Conservation (phyloP, 352 stramenopile genomes). For the Peronospora destructor region DNA sequence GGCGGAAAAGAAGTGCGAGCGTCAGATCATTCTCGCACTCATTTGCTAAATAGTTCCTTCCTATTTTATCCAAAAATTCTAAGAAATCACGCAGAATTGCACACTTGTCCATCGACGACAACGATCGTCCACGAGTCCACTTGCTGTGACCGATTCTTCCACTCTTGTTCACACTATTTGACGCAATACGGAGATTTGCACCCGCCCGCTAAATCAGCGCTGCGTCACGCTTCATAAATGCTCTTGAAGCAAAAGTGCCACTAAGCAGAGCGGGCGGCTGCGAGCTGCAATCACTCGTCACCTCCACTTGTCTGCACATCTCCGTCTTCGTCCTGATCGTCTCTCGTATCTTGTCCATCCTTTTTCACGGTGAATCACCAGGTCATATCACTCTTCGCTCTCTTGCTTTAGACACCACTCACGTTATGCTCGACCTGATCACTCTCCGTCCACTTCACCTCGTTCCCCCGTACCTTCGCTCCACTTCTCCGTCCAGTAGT, state of each 20-base stretch:
- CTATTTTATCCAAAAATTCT: constrained; percentile 46
- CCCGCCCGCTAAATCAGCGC: constrained; percentile 5
- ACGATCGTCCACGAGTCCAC: constrained; percentile 35
- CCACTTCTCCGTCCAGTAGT: constrained; percentile 4
- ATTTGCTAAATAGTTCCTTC: constrained; percentile 43
- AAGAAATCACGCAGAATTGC: constrained; percentile 36
- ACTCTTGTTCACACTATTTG: constrained; percentile 20
- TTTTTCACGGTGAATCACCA: constrained; percentile 9
- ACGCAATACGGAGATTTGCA: constrained; percentile 17
- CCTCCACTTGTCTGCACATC: constrained; percentile 18
- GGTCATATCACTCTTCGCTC: not conserved
- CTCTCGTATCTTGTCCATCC: constrained; percentile 26
- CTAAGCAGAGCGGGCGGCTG: constrained; percentile 18
- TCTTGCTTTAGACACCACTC: constrained; percentile 27
- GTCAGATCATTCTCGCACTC: constrained; percentile 5
- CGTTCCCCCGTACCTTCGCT: constrained; percentile 2
- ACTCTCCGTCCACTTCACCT: constrained; percentile 15
- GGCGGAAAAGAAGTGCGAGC: constrained; percentile 13
- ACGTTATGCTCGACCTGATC: constrained; percentile 9
- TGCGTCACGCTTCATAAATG: constrained; percentile 19
- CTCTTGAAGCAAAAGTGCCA: constrained; percentile 17
- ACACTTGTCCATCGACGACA: constrained; percentile 31
- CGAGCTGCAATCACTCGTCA: constrained; percentile 29
- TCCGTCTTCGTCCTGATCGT: constrained; percentile 25
- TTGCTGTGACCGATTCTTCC: constrained; percentile 29